Base-by-base conservation (phyloP, 1,284 basidiomycete genomes). In the Rhodotorula sp. region DNA sequence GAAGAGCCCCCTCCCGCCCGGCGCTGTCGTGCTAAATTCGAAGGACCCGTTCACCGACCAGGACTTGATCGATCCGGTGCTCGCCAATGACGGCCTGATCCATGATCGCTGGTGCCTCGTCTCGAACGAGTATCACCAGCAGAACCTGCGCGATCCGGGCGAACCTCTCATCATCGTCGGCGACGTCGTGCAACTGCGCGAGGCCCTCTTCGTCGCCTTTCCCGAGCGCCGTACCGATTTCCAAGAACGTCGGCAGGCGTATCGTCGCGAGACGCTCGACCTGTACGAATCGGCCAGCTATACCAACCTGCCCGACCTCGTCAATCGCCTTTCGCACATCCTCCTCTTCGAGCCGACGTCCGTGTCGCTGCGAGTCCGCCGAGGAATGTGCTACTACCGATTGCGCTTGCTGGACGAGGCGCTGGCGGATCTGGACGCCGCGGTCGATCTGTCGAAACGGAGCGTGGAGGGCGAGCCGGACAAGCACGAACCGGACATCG, bases 141-240 rank as follows among this genome's bases (percentile, higher is more conserved):
- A 66, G 21, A 71, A 65, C 25, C n/a, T 63, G 3, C 48, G 44
- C 42, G 34, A 52, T 21, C 60, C 57, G 1, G n/a, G 7, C 25
- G 61, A 66, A 34, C 65, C 67, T 7, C 65, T 67, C 14, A 7
- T 64, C 48, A 76, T 76, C 53, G 25, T 72, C 13, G 76, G 76
- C 9, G 74, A 77, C n/a, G 73, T 77, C 17, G 67, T 73, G 0
- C 74, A 76, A 44, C 65, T 77, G 23, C 70, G 76, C 1, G 71
- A 76, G 53, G 73, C 69, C 0, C 68, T 76, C 41, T 75, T 73
- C 45, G 5, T 59, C 3, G 41, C 53, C 1, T 67, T 55, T 23
- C 72, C 76, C 2, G 52, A 68, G 0, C 67, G 73, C 1, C 48
- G 59, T 8, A 25, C 25, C 34, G 68, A 70, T 14, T 72, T 65